These are phyloP conservation scores for Aspergillus fumigatus DNA, from an alignment of 2,329 filamentous ascomycete species.

Conservation along the genomic window DNA sequence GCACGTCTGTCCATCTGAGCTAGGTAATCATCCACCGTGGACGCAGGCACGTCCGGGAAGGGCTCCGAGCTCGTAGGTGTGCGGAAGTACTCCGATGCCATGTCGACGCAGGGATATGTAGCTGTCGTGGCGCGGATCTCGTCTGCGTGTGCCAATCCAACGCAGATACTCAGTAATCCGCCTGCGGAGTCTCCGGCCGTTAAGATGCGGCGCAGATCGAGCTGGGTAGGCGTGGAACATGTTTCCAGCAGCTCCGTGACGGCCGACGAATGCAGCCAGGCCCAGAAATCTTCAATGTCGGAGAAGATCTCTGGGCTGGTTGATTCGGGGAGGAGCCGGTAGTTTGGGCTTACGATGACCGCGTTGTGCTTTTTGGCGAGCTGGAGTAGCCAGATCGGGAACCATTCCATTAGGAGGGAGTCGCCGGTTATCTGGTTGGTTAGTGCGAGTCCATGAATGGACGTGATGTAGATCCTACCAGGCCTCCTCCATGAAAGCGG, in stretches of 20 bases:
- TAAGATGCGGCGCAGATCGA: conserved; percentile 24
- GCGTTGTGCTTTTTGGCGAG: conserved; percentile 37
- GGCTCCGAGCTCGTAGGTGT: conserved; percentile 9
- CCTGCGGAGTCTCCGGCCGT: conserved; percentile 29
- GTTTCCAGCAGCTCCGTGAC: conserved; percentile 10
- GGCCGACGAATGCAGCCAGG: conserved; percentile 35
- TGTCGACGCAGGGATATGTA: conserved; percentile 31
- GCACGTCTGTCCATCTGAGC: conserved; percentile 4
- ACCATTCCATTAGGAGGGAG: conserved; percentile 24
- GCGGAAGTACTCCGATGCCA: conserved; percentile 15
- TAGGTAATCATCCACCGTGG: conserved; percentile 10
- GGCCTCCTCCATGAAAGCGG: conserved; percentile 43
- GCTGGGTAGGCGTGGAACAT: conserved; percentile 9
- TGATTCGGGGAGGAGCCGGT: conserved; percentile 50
- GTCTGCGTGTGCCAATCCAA: conserved; percentile 23
- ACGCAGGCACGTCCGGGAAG: conserved; percentile 9
- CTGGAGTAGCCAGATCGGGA: conserved; percentile 34
- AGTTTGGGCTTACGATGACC: conserved; percentile 47
- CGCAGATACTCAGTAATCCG: conserved; percentile 25
- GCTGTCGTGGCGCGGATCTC: conserved; percentile 28
- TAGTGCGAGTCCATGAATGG: conserved; percentile 2
- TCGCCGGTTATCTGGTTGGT: conserved; percentile 26
- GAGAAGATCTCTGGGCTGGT: conserved; percentile 44
- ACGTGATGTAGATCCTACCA: conserved; percentile 25
- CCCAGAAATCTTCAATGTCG: conserved; percentile 48